phyloP scores from a whole-genome alignment of 441 rosid genomes.

The Biscutella laevigata region DNA sequence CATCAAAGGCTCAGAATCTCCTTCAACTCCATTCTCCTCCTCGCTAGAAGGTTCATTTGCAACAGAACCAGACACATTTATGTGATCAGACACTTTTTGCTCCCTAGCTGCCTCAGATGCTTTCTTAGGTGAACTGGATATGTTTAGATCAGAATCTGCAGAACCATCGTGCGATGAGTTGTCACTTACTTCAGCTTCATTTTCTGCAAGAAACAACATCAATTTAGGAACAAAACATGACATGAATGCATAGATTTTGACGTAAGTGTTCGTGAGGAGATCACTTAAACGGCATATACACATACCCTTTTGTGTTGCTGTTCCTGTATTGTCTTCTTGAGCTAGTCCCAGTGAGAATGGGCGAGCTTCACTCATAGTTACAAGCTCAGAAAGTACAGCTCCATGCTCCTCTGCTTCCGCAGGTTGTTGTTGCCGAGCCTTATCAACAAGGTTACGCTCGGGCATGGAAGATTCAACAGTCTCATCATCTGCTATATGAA shows the following conservation, averaged over 20 bases:
- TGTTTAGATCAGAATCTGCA: conserved; percentile 1
- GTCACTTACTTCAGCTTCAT: conserved; percentile 24
- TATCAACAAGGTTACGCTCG: conserved; percentile 34
- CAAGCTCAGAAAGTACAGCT: too few species aligned
- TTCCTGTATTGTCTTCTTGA: conserved; percentile 20
- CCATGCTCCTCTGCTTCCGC: conserved; percentile 16
- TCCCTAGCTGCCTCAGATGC: conserved; percentile 11
- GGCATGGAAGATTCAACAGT: conserved; percentile 18
- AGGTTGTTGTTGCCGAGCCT: conserved; percentile 16
- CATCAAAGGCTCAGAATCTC: conserved; percentile 17
- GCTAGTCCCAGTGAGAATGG: conserved; percentile 19
- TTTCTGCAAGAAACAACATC: conserved; percentile 27
- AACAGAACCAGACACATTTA: conserved; percentile 17
- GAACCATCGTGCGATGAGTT: conserved; percentile 21
- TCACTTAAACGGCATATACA: neutral
- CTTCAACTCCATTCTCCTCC: conserved; percentile 20
- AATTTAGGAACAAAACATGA: conserved; percentile 4
- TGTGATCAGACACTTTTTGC: conserved; percentile 8
- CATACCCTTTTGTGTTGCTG: conserved; percentile 16
- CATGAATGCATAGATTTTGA: conserved; percentile 2
- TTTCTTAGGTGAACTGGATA: neutral
- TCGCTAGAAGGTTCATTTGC: conserved; percentile 18
- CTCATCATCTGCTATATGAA: conserved; percentile 21
- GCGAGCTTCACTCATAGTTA: too few species aligned
- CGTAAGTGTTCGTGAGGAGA: neutral